Evolutionary conservation across 441 rosid genomes (phyloP).

Genomic region (Raphanus hybrid): DNA sequence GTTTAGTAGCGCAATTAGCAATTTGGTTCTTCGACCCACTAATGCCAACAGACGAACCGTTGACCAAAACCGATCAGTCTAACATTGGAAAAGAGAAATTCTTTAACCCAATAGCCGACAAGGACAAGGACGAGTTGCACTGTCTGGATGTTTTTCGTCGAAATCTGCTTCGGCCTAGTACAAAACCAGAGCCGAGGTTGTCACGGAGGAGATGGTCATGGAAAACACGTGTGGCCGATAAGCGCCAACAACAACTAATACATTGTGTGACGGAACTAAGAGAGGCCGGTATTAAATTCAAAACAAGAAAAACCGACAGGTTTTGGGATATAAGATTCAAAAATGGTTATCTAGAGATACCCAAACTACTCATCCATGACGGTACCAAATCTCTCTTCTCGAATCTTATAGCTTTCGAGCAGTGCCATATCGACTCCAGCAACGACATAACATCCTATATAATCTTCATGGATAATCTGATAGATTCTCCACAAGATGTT

Average conservation of each 20-base stretch:
- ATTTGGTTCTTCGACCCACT: slow-evolving; percentile 74
- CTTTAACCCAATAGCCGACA: slow-evolving; percentile 64
- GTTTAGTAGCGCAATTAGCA: slow-evolving; percentile 61
- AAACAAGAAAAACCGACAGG: slow-evolving; percentile 63
- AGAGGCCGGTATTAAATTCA: slow-evolving; percentile 76
- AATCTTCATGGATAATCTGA: slow-evolving; percentile 83
- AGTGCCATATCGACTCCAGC: slow-evolving; percentile 70
- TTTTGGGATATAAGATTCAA: slow-evolving; percentile 83
- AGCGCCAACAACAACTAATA: slow-evolving; percentile 69
- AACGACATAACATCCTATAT: slow-evolving; percentile 76
- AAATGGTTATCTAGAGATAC: slow-evolving; percentile 70
- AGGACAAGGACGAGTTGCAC: slow-evolving; percentile 59
- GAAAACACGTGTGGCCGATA: slow-evolving; percentile 63
- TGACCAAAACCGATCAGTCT: slow-evolving; percentile 33
- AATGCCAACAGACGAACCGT: slow-evolving; percentile 76
- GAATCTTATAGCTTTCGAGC: slow-evolving; percentile 83
- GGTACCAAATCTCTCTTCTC: slow-evolving; percentile 87
- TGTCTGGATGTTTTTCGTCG: slow-evolving; percentile 76
- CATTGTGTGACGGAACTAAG: slow-evolving; percentile 73
- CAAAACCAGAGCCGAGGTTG: slow-evolving; percentile 49
- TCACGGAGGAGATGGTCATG: slow-evolving; percentile 57
- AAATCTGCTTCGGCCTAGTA: slow-evolving; percentile 66
- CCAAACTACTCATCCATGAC: slow-evolving; percentile 75
- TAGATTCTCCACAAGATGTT: slow-evolving; percentile 72
- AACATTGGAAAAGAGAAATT: not conserved